A percentile compares a stretch with the other conserved stretches of the same genome.
These are phyloP conservation scores for Herpotrichia juniperi DNA, from an alignment of 2,329 filamentous ascomycete species.

Conservation along the genomic window DNA sequence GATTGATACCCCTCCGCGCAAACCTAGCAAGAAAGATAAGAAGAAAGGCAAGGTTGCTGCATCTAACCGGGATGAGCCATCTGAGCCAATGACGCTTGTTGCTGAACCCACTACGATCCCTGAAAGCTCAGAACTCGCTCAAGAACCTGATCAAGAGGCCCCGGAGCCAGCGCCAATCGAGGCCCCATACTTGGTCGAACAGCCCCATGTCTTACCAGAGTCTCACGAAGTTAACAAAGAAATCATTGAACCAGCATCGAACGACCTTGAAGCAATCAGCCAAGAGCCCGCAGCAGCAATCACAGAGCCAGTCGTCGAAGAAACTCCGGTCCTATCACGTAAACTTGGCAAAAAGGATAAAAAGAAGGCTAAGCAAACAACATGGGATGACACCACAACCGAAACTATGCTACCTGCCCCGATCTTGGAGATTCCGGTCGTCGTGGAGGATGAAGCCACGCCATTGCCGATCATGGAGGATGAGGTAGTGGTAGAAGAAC, in stretches of 20 bases:
- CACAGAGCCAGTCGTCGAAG: not conserved
- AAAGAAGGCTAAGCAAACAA: constrained; percentile 36
- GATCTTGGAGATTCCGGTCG: not conserved
- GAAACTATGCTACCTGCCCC: not conserved
- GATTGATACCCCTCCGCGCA: constrained; percentile 1
- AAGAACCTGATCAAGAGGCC: not conserved
- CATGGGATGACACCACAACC: not conserved
- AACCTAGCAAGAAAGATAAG: constrained; percentile 16
- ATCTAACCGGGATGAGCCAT: not conserved
- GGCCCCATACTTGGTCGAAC: not conserved
- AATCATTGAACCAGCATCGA: not conserved
- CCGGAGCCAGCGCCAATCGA: not conserved
- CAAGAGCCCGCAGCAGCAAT: not conserved
- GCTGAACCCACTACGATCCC: not conserved
- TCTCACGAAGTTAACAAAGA: not conserved
- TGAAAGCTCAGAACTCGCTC: not conserved
- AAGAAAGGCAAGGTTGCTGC: constrained; percentile 9
- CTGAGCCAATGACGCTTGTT: not conserved
- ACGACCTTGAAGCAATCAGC: not conserved
- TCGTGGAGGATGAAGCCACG: not conserved
- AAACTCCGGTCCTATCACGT: not conserved
- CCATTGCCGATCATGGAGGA: not conserved
- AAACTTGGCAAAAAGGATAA: constrained; percentile 50
- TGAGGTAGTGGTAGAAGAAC: not conserved
- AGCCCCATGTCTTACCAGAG: not conserved